Evolutionary conservation across 352 stramenopile species (phyloP).

Genomic region (Aphanomyces invadans): DNA sequence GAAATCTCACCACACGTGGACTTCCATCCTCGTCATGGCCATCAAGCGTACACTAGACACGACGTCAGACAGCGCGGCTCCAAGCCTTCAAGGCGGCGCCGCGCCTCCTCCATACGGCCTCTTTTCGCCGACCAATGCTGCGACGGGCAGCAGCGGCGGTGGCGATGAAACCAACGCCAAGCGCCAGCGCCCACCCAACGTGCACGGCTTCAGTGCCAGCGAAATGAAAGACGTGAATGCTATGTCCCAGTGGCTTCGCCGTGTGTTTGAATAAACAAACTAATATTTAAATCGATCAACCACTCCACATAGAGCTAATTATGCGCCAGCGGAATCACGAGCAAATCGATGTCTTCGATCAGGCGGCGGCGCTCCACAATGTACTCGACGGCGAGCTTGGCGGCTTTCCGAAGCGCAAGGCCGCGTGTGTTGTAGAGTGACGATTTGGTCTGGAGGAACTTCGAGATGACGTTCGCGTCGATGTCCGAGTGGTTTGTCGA

Average conservation of each 20-base stretch:
- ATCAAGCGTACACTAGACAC: slow-evolving; percentile 11
- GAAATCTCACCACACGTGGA: no score
- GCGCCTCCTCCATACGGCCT: not conserved
- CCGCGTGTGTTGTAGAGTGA: slow-evolving; percentile 16
- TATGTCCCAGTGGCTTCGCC: slow-evolving; percentile 21
- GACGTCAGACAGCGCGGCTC: not conserved
- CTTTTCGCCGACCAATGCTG: not conserved
- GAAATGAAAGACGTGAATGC: slow-evolving; percentile 20
- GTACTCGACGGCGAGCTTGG: slow-evolving; percentile 23
- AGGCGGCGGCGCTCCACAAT: slow-evolving; percentile 19
- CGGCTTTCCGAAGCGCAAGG: slow-evolving; percentile 11
- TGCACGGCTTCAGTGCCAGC: slow-evolving; percentile 18
- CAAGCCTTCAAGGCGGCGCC: not conserved
- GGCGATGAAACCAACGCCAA: not conserved
- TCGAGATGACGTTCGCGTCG: slow-evolving; percentile 12
- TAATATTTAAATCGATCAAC: not conserved
- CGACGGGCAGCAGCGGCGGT: not conserved
- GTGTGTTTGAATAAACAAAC: slow-evolving; percentile 19
- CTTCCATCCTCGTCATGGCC: not conserved
- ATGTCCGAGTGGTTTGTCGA: slow-evolving; percentile 23
- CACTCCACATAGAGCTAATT: slow-evolving; percentile 10
- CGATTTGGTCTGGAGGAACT: slow-evolving; percentile 21
- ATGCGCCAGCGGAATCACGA: slow-evolving; percentile 9
- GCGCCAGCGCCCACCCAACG: slow-evolving; percentile 11
- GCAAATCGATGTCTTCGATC: slow-evolving; percentile 23